Evolutionary conservation across 495 filamentous ascomycete species (phyloP).

Genomic region (Chaetomium cochliodes): DNA sequence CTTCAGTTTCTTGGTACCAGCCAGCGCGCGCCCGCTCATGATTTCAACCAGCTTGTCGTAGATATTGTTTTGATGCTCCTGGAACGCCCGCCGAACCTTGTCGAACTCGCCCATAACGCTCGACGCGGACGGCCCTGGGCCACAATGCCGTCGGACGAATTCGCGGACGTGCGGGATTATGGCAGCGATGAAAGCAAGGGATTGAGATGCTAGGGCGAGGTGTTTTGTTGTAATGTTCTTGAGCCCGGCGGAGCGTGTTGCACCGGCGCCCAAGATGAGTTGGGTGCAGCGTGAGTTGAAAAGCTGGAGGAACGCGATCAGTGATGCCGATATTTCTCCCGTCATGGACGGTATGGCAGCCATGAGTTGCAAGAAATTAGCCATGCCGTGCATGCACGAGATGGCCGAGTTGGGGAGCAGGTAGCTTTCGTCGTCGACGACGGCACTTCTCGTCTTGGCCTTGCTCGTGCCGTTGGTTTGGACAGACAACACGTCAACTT

Average conservation of each 20-base stretch:
- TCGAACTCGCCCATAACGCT: constrained; percentile 82
- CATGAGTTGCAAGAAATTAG: constrained; percentile 77
- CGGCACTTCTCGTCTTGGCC: constrained; percentile 67
- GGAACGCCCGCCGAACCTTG: constrained; percentile 81
- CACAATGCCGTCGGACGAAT: constrained; percentile 77
- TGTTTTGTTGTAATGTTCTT: constrained; percentile 97
- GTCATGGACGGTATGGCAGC: constrained; percentile 84
- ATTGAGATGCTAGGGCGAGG: constrained; percentile 87
- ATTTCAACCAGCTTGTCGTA: constrained; percentile 96
- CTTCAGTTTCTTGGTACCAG: constrained; percentile 73
- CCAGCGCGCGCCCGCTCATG: constrained; percentile 74
- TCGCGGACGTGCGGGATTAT: constrained; percentile 89
- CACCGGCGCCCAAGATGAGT: constrained; percentile 91
- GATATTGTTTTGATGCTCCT: constrained; percentile 91
- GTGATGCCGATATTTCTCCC: constrained; percentile 69
- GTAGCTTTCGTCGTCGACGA: constrained; percentile 81
- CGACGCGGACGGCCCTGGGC: constrained; percentile 48
- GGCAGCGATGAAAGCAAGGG: constrained; percentile 80
- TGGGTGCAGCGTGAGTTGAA: constrained; percentile 95
- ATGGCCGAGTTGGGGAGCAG: constrained; percentile 81
- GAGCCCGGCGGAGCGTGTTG: constrained; percentile 83
- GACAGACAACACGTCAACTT: constrained; percentile 24
- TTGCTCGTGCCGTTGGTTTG: constrained; percentile 57
- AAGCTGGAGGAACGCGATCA: constrained; percentile 66
- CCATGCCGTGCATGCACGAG: constrained; percentile 74